Conservation (phyloP, 2,329 filamentous ascomycete genomes). For the Colletotrichum liriopes region DNA sequence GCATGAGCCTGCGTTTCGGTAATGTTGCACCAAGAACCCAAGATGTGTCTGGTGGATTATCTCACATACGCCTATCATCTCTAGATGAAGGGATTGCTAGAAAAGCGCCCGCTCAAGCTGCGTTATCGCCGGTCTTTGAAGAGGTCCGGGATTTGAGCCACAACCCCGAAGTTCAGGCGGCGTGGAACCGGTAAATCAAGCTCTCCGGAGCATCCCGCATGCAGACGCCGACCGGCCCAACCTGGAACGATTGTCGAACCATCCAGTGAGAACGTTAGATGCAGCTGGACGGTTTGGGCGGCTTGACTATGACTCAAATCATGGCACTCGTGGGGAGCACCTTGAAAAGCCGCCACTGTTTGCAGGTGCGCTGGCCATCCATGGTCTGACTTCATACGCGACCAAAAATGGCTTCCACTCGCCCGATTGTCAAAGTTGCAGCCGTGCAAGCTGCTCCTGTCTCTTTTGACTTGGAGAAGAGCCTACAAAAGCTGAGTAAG, state of each 20-base stretch:
- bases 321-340: not conserved
- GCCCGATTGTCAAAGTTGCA: constrained; percentile 54
- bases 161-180: constrained; percentile 15
- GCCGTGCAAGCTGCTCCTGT: constrained; percentile 59
- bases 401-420: constrained; percentile 25
- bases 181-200: not conserved
- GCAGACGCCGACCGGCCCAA: not conserved
- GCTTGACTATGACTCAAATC: constrained; percentile 8
- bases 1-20: not conserved
- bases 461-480: constrained; percentile 55
- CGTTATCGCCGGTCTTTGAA: constrained; percentile 41
- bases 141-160: constrained; percentile 44
- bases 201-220: constrained; percentile 11
- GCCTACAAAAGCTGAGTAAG: constrained; percentile 53
- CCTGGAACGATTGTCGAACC: constrained; percentile 15
- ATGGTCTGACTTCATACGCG: not conserved
- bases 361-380: not conserved
- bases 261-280: not conserved
- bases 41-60: not conserved
- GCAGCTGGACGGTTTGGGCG: not conserved
- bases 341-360: constrained; percentile 21
- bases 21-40: not conserved
- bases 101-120: not conserved
- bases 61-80: not conserved
- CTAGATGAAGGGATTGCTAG: not conserved